Conservation (phyloP, 164 flowering plant species). For the Annona squamosa region DNA sequence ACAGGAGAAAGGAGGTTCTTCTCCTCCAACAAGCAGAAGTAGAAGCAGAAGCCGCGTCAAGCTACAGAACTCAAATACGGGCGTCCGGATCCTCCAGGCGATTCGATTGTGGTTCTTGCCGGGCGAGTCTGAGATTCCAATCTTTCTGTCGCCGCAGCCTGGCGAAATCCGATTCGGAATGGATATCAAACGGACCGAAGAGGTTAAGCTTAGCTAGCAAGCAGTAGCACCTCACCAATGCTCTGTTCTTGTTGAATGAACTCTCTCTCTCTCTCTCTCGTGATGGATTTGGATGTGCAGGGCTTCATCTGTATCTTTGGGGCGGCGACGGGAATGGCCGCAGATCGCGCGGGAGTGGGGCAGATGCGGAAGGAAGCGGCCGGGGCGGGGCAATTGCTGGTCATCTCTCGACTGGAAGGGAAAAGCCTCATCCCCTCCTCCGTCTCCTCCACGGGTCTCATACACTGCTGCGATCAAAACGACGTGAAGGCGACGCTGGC, state of each 20-base stretch:
- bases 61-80: conserved; percentile 16
- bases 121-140: conserved; percentile 35
- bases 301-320: conserved; percentile 42
- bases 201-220: conserved; percentile 24
- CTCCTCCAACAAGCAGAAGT: too few species aligned
- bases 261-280: not conserved
- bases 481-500: conserved; percentile 35
- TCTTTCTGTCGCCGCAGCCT: conserved; percentile 27
- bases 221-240: not conserved
- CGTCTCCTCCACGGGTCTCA: conserved; percentile 33
- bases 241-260: not conserved
- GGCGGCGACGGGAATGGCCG: conserved; percentile 36
- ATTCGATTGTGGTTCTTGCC: conserved; percentile 56
- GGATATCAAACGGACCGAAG: conserved; percentile 49
- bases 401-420: conserved; percentile 51
- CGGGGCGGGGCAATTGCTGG: conserved; percentile 19
- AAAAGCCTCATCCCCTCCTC: conserved; percentile 43
- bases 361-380: conserved; percentile 34
- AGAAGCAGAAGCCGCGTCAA: conserved; percentile 9
- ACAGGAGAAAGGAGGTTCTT: too few species aligned
- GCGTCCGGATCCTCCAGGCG: conserved; percentile 26
- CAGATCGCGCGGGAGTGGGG: conserved; percentile 43
- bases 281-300: conserved; percentile 14
- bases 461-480: conserved; percentile 37
- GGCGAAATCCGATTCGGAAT: conserved; percentile 50